These are phyloP conservation scores for Debaryomyces prosopidis DNA, from an alignment of 805 yeast species.

Conservation along the genomic window DNA sequence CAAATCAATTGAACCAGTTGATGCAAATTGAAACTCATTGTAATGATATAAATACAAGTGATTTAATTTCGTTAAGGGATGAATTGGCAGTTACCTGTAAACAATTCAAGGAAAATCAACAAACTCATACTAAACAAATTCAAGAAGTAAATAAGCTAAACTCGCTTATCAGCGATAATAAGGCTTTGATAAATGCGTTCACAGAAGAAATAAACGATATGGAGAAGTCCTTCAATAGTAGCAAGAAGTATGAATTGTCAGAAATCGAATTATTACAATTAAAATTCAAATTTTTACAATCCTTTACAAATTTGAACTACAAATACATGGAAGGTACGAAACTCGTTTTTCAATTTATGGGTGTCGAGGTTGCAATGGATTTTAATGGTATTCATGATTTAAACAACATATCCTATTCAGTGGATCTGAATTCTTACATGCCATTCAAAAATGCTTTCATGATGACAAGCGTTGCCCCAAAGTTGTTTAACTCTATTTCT, in stretches of 20 bases:
- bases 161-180: constrained; percentile 10
- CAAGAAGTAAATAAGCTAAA: constrained; percentile 10
- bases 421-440: neutral
- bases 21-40: constrained; percentile 12
- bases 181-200: constrained; percentile 9
- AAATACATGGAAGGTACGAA: constrained; percentile 8
- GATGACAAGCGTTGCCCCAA: neutral
- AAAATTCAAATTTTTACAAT: constrained; percentile 25
- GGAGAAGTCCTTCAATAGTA: constrained; percentile 11
- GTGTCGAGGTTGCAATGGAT: constrained; percentile 10
- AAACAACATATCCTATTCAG: constrained; percentile 2
- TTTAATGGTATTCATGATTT: constrained; percentile 5
- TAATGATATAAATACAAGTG: constrained; percentile 7
- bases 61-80: constrained; percentile 7
- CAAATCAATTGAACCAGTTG: constrained; percentile 16
- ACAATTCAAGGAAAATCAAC: constrained; percentile 15
- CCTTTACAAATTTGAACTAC: constrained; percentile 23
- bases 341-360: constrained; percentile 14
- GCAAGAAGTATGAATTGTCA: constrained; percentile 16
- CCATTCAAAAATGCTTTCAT: neutral
- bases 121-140: constrained; percentile 9
- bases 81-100: constrained; percentile 9
- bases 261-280: constrained; percentile 22
- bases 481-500: neutral
- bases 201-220: constrained; percentile 8